Percentiles rank a stretch among this genome's conserved stretches.
Conservation (phyloP, 257 asterid species). For the Nicotiana otophora region DNA sequence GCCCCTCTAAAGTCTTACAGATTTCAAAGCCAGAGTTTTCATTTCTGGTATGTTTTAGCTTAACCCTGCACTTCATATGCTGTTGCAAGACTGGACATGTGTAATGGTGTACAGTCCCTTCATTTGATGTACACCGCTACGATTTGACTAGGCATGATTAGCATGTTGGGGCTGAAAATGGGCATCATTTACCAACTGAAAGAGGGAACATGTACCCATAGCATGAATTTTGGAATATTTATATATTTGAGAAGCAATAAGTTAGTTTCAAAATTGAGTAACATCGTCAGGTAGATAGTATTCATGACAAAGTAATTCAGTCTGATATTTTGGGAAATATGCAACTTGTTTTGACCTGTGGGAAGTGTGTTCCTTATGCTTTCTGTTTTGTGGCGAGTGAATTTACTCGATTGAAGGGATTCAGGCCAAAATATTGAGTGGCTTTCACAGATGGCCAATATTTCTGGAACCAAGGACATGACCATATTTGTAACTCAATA, state of each 20-base stretch:
- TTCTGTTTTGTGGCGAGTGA: no score
- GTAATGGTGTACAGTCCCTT: background rate
- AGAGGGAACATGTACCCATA: background rate
- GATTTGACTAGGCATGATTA: background rate
- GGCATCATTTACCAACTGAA: background rate
- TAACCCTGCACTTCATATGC: background rate
- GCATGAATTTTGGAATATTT: background rate
- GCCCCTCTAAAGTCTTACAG: background rate
- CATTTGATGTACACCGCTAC: background rate
- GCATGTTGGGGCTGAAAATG: background rate
- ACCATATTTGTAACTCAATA: background rate
- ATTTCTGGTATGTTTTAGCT: background rate
- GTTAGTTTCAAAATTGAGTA: no score
- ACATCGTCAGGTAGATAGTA: no score
- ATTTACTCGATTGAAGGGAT: no score
- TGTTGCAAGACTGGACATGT: background rate
- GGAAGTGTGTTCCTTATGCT: no score
- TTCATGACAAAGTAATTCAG: no score
- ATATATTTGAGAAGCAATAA: background rate
- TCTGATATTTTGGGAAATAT: no score
- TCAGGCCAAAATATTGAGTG: no score
- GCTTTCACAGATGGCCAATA: background rate
- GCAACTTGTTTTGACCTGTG: no score
- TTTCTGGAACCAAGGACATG: slow-evolving; percentile 2
- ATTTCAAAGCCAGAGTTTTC: background rate